Percentiles rank a stretch among this genome's conserved stretches.
phyloP scores from a whole-genome alignment of 495 filamentous ascomycete species.

The Neurospora sp. region DNA sequence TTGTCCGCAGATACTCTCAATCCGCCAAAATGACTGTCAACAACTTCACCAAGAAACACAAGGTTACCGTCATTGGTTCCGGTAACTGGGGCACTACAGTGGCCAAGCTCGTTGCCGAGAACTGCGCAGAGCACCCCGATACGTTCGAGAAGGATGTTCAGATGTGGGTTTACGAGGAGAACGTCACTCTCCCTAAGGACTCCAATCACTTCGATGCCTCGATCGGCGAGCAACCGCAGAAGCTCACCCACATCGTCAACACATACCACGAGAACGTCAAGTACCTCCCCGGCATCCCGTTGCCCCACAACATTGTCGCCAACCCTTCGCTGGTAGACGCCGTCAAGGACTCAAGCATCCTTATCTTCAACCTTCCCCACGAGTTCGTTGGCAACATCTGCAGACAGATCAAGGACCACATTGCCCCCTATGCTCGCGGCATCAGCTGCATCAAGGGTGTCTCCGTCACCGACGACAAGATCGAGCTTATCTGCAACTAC shows the following conservation, averaged over 20 bases:
- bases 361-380: constrained; percentile 96
- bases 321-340: constrained; percentile 79
- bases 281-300: constrained; percentile 75
- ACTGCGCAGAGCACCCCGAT: constrained; percentile 62
- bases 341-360: constrained; percentile 71
- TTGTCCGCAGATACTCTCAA: constrained; percentile 7
- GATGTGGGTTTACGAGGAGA: constrained; percentile 97
- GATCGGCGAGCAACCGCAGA: constrained; percentile 52
- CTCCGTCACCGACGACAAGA: constrained; percentile 70
- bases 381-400: constrained; percentile 92
- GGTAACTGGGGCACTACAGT: constrained; percentile 99
- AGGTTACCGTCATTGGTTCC: constrained; percentile 87
- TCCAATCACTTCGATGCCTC: constrained; percentile 48
- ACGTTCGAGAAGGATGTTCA: constrained; percentile 82
- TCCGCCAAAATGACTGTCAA: constrained; percentile 23
- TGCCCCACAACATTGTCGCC: constrained; percentile 82
- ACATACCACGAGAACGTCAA: constrained; percentile 91
- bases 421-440: constrained; percentile 82
- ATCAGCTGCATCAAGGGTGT: constrained; percentile 99
- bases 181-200: constrained; percentile 58
- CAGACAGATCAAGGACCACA: constrained; percentile 74
- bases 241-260: constrained; percentile 89
- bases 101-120: constrained; percentile 93
- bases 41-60: constrained; percentile 55
- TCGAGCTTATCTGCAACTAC: constrained; percentile 86